Base-by-base conservation (phyloP, 1,284 basidiomycete genomes). In the Ceratobasidium sp. region DNA sequence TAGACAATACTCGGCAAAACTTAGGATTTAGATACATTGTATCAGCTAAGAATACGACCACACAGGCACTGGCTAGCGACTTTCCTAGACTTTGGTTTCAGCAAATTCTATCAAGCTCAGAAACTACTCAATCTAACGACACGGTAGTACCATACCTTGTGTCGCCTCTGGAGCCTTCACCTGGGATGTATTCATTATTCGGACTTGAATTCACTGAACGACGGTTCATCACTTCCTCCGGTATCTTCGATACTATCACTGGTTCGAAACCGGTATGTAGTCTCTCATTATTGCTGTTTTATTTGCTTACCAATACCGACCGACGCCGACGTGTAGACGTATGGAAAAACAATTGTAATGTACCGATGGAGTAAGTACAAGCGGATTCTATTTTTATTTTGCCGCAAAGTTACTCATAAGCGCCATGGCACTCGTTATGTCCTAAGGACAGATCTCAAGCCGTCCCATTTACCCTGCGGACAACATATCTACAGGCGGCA, bases 181-280 rank as follows among this genome's bases (percentile, higher is more conserved):
- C 44, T 1, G 62, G 62, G 3, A 23, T 35, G 18, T 16, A 64
- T 35, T 35, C 21, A 6, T 16, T 18, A 14, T 3, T 30, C 11
- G 13, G 21, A 23, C 18, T 52, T 7, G 32, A 1, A 14, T 23
- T 38, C 7, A 26, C 44, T n/a, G 35, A 16, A 32, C 23, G 62
- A 9, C 28, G 62, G 23, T 64, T 64, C 46, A 64, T 64, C 21
- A 21, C 46, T 11, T 64, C 62, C 4, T 64, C 62, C 1, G 46
- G 30, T 1, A 28, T 64, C 23, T 1, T 8, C 18, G 62, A 64
- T 41, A 46, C 62, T 1, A 64, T 50, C 9, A 64, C 62, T 16
- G 62, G 47, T 2, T 64, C 62, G 1, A 47, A 50, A 7, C 62
- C 62, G 3, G 62, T 64, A 5, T 49, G 62, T 52, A 23, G 13